These are phyloP conservation scores for Rhodamnia argentea DNA, from an alignment of 345 rosid genomes.

Conservation along the genomic window DNA sequence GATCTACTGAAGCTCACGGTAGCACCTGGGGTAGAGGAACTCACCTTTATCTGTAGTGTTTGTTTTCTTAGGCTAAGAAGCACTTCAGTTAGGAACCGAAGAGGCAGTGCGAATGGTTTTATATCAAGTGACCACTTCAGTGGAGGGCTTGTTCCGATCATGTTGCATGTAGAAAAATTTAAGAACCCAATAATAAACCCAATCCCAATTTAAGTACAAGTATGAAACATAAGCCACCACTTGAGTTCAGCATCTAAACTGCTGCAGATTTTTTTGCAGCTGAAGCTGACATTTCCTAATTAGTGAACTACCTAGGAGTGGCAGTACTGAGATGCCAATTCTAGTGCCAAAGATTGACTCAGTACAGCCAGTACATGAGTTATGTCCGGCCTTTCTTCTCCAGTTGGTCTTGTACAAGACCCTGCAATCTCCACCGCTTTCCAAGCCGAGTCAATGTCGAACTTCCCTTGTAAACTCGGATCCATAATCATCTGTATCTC, in stretches of 20 bases:
- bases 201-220: neutral
- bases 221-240: neutral
- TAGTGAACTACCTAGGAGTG: neutral
- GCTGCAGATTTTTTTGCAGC: neutral
- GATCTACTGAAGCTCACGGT: neutral
- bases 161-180: no score
- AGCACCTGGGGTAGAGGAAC: neutral
- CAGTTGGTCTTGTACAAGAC: neutral
- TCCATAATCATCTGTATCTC: slow-evolving; percentile 27
- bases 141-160: no score
- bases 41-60: neutral
- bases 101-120: no score
- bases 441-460: slow-evolving; percentile 28
- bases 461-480: slow-evolving; percentile 20
- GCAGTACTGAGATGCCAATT: neutral
- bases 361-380: neutral
- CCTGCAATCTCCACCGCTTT: slow-evolving; percentile 1
- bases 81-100: neutral
- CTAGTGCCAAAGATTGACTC: neutral
- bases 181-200: no score
- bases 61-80: neutral
- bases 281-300: neutral
- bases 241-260: neutral
- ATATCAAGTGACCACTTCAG: no score
- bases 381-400: neutral